These are phyloP conservation scores for Hordeum vulgare DNA, from an alignment of 176 grass and related monocot species.

Conservation along the genomic window MorexV3_pseudomolecules_assembly NC_058521.1:429901272-429901771, in stretches of 20 bases:
- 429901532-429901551: background rate
- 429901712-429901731: background rate
- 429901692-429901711: background rate
- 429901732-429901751: background rate
- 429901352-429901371: background rate
- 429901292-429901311: conserved; percentile 17
- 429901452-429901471: too few species aligned
- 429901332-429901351: background rate
- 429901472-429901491: too few species aligned
- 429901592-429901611: conserved; percentile 84
- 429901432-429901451: too few species aligned
- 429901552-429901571: background rate
- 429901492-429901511: background rate
- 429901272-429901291: conserved; percentile 42
- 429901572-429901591: conserved; percentile 48
- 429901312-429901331: conserved; percentile 4
- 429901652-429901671: conserved; percentile 37
- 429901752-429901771: background rate
- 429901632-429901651: conserved; percentile 83
- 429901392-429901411: too few species aligned
- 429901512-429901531: background rate
- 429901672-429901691: background rate
- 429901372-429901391: too few species aligned
- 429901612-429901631: conserved; percentile 85
- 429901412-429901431: too few species aligned